These are phyloP conservation scores for Tylopilus cervinicoccineus DNA, from an alignment of 768 basidiomycete species.

Conservation along the genomic window DNA sequence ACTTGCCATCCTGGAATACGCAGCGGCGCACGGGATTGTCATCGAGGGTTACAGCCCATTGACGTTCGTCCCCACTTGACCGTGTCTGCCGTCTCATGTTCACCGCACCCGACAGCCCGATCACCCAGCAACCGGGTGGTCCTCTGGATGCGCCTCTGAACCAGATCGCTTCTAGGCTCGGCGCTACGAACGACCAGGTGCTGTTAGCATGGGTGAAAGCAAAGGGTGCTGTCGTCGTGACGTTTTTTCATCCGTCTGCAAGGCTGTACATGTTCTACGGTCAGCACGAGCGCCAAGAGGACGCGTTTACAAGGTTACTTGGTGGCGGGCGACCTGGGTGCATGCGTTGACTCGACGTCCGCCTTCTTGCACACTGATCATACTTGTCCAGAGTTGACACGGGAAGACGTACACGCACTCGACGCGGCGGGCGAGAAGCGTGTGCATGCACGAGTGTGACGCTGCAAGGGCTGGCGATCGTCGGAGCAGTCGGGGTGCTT, in stretches of 20 bases:
- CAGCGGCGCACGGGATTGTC: constrained; percentile 54
- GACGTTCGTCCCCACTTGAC: constrained; percentile 37
- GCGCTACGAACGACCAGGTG: constrained; percentile 60
- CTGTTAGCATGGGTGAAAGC: constrained; percentile 69
- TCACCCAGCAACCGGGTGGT: constrained; percentile 60
- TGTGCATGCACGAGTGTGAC: neutral
- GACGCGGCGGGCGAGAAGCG: constrained; percentile 43
- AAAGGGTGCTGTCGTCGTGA: constrained; percentile 65
- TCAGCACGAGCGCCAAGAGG: constrained; percentile 63
- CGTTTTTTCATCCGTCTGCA: constrained; percentile 34
- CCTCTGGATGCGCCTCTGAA: constrained; percentile 59
- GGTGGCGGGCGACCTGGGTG: constrained; percentile 60
- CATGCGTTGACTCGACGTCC: neutral
- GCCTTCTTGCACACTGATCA: no score
- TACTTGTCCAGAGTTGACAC: constrained; percentile 49
- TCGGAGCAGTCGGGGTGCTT: constrained; percentile 1
- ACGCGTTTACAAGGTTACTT: constrained; percentile 65
- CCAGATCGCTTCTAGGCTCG: constrained; percentile 47
- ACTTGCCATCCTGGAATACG: constrained; percentile 53
- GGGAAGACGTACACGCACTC: constrained; percentile 48
- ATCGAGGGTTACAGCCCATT: constrained; percentile 72
- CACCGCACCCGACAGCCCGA: constrained; percentile 40
- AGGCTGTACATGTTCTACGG: neutral
- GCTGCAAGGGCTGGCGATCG: neutral
- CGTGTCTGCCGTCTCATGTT: neutral